Evolutionary conservation across 495 filamentous ascomycete species (phyloP).

Genomic region (Symbiotaphrina buchneri): DNA sequence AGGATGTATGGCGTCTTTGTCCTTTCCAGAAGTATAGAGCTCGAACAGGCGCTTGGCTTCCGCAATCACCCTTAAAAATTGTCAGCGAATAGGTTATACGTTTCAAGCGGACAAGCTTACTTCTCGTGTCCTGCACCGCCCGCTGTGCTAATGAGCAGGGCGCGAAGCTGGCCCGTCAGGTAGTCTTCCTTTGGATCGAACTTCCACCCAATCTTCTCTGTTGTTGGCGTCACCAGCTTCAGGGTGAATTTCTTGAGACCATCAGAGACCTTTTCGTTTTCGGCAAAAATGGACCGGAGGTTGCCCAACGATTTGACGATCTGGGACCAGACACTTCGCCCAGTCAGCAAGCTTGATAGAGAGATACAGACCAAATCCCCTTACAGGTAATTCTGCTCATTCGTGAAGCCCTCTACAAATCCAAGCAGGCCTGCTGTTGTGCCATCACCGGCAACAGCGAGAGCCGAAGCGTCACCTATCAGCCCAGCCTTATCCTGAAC

Average conservation of each 20-base stretch:
- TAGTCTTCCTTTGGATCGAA: constrained; percentile 55
- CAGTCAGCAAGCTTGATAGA: neutral
- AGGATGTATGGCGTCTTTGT: constrained; percentile 49
- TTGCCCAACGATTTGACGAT: constrained; percentile 46
- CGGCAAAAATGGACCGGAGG: constrained; percentile 39
- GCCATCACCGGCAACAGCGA: constrained; percentile 69
- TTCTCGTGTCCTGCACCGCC: constrained; percentile 47
- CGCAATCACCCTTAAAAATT: constrained; percentile 26
- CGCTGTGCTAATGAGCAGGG: constrained; percentile 53
- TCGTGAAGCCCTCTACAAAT: constrained; percentile 57
- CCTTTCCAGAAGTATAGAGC: constrained; percentile 40
- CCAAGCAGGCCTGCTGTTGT: constrained; percentile 57
- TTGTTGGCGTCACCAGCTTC: constrained; percentile 43
- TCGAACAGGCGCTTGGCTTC: constrained; percentile 60
- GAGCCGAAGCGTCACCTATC: constrained; percentile 75
- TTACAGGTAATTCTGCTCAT: constrained; percentile 60
- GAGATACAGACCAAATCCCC: constrained; percentile 5
- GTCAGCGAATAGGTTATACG: neutral
- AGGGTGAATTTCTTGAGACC: constrained; percentile 55
- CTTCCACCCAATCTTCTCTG: constrained; percentile 70
- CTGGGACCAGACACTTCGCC: constrained; percentile 54
- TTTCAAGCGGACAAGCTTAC: constrained; percentile 17
- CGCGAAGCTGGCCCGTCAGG: constrained; percentile 57
- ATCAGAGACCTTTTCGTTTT: constrained; percentile 27
- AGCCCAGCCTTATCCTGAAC: constrained; percentile 80